Base-by-base conservation (phyloP, 1,139 yeast genomes). In the Candida labiduridarum region DNA sequence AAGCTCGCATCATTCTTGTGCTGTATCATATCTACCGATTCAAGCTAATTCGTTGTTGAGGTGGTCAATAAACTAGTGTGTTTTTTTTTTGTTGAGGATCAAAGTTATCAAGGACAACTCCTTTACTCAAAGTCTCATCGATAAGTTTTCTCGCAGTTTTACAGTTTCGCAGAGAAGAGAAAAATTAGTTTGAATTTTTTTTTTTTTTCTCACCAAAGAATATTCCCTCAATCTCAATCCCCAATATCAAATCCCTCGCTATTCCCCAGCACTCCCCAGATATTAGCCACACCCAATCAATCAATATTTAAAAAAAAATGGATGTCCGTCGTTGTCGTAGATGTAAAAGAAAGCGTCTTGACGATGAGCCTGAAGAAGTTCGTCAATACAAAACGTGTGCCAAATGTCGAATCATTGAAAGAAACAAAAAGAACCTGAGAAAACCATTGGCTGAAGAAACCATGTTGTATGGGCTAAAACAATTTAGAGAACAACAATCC, bases 361-460 rank as follows among this genome's bases (percentile, higher is more conserved):
- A 77, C 51, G 82, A 80, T 54, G 85, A 81, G 63, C 82, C 83
- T n/a, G 78, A 81, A 1, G 84, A 80, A 55, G 84, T 80, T 43
- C 69, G 78, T 56, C 83, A 79, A 58, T 81, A 79, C 63, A 80
- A 80, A 57, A 81, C 85, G 1, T 81, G 85, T 66, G 83, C 82
- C 62, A 79, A 81, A 55, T 81, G 85, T 64, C 74, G 85, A 54
- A 78, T 80, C 60, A 78, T 80, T 48, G 85, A 81, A 59, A 63
- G 80, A 49, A 76, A 74, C 59, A 76, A 77, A 62, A 74, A 75
- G 65, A 73, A 74, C 60, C 72, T 67, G 67, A 66, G 79, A 45
- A 74, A 74, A 54, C 79, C 77, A 10, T 67, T 76, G 61, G 80
- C 80, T 4, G 80, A 76, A 56, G 80, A 76, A 53, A 75, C 80